Evolutionary conservation across 2,329 filamentous ascomycete species (phyloP), one percentile per base, ranked within the genome.

Genomic region (Fusarium compactum): DNA sequence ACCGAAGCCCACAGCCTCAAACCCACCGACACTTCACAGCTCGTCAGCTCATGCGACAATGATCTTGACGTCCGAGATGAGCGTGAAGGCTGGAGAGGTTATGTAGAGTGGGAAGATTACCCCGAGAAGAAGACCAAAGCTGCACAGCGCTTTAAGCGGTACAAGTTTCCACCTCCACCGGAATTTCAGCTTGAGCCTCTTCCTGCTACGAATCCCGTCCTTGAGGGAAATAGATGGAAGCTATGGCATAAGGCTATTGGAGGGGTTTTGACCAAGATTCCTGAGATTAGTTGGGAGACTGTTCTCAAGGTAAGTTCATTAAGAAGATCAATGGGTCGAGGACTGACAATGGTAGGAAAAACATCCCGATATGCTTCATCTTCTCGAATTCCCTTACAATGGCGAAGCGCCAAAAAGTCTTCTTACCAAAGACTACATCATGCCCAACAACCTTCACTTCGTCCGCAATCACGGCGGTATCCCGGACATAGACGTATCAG

Each of bases 381-480:
- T 90, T 0, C 80, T 90, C 0, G 84, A 90, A 55, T 90, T 90
- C 64, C 89, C 88, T 0, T 90, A 89, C 75, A 90, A 90, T 29
- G 88, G 87, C 1, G 88, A 90, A 66, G 85, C 87, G 0, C 87
- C 87, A 0, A 86, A 89, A 62, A 82, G 85, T 3, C 82, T 91
- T 1, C 83, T 89, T 0, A 80, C 78, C 1, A 84, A 85, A 2
- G 83, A 83, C n/a, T 83, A 85, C 0, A 84, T 92, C 38, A 93
- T 91, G 0, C 81, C 84, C 0, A 93, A 92, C 64, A 53, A 70
- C 0, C 69, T 78, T 0, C 87, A 89, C 67, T 93, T 92, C 67
- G 88, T 93, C 0, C 84, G 91, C 2, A 93, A 93, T 62, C 91
- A 93, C 67, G 90, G 91, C 8, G 90, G 91, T 0, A 88, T 93